These are phyloP conservation scores for Akebia trifoliata DNA, from an alignment of 164 flowering plant genomes.

Conservation along the genomic window DNA sequence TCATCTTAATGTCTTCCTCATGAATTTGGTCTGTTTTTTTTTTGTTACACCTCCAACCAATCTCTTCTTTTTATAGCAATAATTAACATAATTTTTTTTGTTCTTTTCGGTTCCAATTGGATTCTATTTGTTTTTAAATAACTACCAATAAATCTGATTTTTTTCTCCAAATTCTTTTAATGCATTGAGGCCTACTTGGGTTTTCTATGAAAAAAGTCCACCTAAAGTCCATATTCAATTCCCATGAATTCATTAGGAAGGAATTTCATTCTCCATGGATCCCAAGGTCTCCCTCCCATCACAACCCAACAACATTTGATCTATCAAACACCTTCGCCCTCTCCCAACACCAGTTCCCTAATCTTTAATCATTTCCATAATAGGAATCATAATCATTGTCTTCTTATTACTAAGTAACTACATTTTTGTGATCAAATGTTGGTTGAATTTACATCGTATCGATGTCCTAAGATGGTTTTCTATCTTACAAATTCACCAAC, in stretches of 20 bases:
- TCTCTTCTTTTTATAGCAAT: no score
- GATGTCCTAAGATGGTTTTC: constrained; percentile 50
- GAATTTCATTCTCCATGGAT: not conserved
- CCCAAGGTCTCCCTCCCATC: not conserved
- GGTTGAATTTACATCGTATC: constrained; percentile 65
- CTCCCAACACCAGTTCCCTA: constrained; percentile 53
- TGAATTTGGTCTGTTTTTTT: no score
- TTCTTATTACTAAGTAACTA: constrained; percentile 81
- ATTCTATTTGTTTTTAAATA: no score
- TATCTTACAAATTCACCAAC: constrained; percentile 23
- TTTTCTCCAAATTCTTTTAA: no score
- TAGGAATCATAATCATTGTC: constrained; percentile 78
- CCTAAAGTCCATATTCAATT: no score
- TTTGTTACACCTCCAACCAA: no score
- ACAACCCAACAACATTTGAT: constrained; percentile 8
- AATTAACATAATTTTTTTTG: no score
- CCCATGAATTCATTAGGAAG: not conserved
- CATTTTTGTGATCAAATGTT: constrained; percentile 86
- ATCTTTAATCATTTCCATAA: constrained; percentile 68
- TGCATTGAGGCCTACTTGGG: no score
- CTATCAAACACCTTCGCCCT: constrained; percentile 16
- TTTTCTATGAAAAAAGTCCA: no score
- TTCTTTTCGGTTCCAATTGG: no score
- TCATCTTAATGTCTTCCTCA: no score
- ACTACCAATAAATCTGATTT: no score